These are phyloP conservation scores for Scenedesmus sp. DNA, from an alignment of 163 green algal genomes.

Conservation along the genomic window DNA sequence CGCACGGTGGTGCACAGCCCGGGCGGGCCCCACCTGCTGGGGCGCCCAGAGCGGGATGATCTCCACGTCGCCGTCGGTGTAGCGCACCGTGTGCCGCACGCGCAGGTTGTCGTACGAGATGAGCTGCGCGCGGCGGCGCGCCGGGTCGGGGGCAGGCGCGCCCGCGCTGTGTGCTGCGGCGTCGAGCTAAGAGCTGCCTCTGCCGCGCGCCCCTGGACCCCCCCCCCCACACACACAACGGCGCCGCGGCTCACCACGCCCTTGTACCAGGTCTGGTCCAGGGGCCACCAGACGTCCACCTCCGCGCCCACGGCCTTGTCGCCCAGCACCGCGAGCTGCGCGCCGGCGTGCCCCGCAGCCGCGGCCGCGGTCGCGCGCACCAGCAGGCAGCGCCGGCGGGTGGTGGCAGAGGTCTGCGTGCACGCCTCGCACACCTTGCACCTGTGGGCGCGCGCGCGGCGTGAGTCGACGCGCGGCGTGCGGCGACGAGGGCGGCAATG, in stretches of 20 bases:
- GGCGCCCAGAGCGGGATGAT: conserved; percentile 74
- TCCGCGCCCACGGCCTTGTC: conserved; percentile 67
- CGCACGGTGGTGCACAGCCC: background rate
- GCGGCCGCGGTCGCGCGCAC: conserved; percentile 75
- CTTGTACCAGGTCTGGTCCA: conserved; percentile 49
- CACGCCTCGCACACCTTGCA: conserved; percentile 53
- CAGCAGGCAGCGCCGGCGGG: conserved; percentile 68
- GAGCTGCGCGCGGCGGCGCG: too few species aligned
- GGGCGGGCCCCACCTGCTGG: conserved; percentile 61
- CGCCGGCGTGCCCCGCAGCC: conserved; percentile 72
- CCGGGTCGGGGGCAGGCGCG: too few species aligned
- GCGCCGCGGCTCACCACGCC: conserved; percentile 1
- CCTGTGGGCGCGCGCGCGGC: conserved; percentile 8
- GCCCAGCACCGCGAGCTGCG: conserved; percentile 66
- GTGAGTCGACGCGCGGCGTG: too few species aligned
- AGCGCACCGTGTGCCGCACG: conserved; percentile 80
- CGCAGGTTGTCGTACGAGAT: conserved; percentile 58
- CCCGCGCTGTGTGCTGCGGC: too few species aligned
- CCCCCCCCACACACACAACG: too few species aligned
- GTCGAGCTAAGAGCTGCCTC: background rate
- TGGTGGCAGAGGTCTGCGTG: conserved; percentile 37
- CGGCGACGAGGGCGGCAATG: too few species aligned
- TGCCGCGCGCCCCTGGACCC: too few species aligned
- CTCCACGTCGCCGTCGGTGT: conserved; percentile 84
- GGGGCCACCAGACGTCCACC: conserved; percentile 82